A percentile compares a stretch with the other conserved stretches of the same genome.
phyloP scores from a whole-genome alignment of 331 rosid species.

The Dryas integrifolia region DNA sequence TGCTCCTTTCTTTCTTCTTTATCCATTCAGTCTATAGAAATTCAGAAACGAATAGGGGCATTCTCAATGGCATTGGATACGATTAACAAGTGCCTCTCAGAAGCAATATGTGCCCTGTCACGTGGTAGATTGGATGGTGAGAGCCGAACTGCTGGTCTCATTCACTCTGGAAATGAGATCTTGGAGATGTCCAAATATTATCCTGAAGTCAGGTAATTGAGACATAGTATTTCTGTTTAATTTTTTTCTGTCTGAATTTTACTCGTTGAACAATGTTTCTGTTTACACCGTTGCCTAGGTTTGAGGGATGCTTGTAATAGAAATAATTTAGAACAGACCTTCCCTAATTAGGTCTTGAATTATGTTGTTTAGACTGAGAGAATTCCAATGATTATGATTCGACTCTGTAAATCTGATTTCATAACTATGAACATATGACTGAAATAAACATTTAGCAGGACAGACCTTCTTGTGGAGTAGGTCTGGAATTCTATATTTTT shows the following conservation, averaged over 20 bases:
- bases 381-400: neutral
- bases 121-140: conserved; percentile 96
- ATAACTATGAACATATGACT: too few species aligned
- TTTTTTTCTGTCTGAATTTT: neutral
- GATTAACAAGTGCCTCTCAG: conserved; percentile 90
- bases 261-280: neutral
- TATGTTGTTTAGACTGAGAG: neutral
- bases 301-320: neutral
- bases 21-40: conserved; percentile 72
- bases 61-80: conserved; percentile 91
- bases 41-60: conserved; percentile 91
- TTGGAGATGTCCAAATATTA: conserved; percentile 70
- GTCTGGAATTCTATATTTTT: neutral
- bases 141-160: conserved; percentile 78
- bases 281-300: neutral
- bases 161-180: conserved; percentile 92
- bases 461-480: neutral
- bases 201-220: conserved; percentile 68
- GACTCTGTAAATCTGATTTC: neutral
- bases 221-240: conserved; percentile 13
- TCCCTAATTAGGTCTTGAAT: neutral
- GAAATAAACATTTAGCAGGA: neutral
- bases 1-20: neutral
- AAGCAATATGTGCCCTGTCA: conserved; percentile 83
- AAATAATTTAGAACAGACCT: neutral